Evolutionary conservation across 352 stramenopile species (phyloP).

Genomic region (Globisporangium paroecandrum): DNA sequence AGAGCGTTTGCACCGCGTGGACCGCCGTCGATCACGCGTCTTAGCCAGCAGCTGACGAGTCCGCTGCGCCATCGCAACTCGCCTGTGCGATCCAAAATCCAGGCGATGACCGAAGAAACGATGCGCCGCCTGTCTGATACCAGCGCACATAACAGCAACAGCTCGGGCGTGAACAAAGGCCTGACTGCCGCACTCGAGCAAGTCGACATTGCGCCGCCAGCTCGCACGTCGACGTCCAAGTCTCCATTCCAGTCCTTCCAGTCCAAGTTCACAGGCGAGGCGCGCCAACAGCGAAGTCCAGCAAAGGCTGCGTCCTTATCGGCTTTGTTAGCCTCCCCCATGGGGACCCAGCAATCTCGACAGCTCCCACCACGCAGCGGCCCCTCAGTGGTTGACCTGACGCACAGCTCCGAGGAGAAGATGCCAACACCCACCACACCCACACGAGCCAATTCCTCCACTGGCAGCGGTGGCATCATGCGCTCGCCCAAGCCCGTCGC

Average conservation of each 20-base stretch:
- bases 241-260: constrained; percentile 82
- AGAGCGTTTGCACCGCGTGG: constrained; percentile 15
- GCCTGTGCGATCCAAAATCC: constrained; percentile 15
- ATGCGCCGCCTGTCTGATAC: constrained; percentile 18
- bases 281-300: constrained; percentile 13
- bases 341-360: constrained; percentile 13
- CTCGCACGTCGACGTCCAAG: constrained; percentile 37
- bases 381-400: constrained; percentile 32
- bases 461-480: background rate
- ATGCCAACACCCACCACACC: constrained; percentile 30
- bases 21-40: constrained; percentile 16
- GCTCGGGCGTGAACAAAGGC: constrained; percentile 3
- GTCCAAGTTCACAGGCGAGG: constrained; percentile 42
- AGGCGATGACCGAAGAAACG: constrained; percentile 20
- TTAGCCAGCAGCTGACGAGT: constrained; percentile 22
- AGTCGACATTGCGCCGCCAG: constrained; percentile 34
- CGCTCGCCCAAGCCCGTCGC: constrained; percentile 18
- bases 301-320: constrained; percentile 11
- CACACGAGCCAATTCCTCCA: constrained; percentile 26
- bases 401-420: constrained; percentile 17
- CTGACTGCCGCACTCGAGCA: constrained; percentile 38
- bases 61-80: constrained; percentile 23
- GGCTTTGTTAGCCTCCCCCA: constrained; percentile 17
- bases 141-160: background rate
- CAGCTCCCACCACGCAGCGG: constrained; percentile 25